Evolutionary conservation across 2,329 filamentous ascomycete genomes (phyloP).

Genomic region (Fusarium foetens): DNA sequence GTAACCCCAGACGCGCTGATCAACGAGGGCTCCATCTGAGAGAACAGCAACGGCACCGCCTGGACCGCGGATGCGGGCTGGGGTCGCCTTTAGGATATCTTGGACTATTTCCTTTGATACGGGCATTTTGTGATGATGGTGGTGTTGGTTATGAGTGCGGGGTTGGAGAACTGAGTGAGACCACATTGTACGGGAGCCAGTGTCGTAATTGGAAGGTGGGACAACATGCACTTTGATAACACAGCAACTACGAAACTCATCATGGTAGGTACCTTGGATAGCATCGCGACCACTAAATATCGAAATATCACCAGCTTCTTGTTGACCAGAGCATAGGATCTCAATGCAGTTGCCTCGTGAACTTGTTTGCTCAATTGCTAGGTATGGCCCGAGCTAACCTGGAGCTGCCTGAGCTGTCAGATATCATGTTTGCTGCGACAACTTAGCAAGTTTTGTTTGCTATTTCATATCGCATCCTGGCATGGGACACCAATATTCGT

Average conservation of each 20-base stretch:
- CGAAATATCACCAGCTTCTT: no score
- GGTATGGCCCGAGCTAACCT: background rate
- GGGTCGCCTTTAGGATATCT: slow-evolving; percentile 8
- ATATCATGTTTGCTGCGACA: background rate
- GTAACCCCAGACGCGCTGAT: slow-evolving; percentile 27
- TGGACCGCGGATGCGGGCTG: slow-evolving; percentile 29
- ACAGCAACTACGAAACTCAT: background rate
- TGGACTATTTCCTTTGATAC: slow-evolving; percentile 20
- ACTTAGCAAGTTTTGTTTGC: background rate
- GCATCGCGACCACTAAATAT: background rate
- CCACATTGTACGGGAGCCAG: background rate
- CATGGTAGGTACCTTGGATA: background rate
- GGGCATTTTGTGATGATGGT: slow-evolving; percentile 10
- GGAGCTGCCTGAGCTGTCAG: background rate
- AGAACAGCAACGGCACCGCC: slow-evolving; percentile 28
- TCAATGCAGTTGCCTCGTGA: background rate
- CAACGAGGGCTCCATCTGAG: slow-evolving; percentile 21
- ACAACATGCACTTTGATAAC: slow-evolving; percentile 6
- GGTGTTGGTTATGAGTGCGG: slow-evolving; percentile 4
- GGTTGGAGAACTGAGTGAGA: slow-evolving; percentile 2
- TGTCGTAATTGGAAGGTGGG: slow-evolving; percentile 30
- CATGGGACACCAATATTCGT: background rate
- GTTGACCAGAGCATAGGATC: accelerated
- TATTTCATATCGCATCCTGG: background rate
- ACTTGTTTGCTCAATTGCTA: background rate